Base-by-base conservation (phyloP, 345 rosid genomes). In the Cardamine resedifolia region DNA sequence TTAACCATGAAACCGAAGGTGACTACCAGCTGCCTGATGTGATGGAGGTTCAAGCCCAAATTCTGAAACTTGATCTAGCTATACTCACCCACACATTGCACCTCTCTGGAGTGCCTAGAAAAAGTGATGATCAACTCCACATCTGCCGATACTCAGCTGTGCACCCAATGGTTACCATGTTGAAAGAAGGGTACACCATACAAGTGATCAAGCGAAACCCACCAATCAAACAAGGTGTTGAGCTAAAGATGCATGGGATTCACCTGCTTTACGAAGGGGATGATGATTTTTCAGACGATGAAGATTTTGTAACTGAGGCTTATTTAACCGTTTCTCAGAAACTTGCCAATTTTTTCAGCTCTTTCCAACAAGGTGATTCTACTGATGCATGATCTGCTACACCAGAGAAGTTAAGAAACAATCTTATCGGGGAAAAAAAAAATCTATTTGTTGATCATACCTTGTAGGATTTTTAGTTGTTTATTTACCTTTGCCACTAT, bases 91-190 rank as follows among this genome's bases (percentile, higher is more conserved):
- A 76, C 31, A 0, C 71, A 33, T 68, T 88, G 75, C 0, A 52
- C 30, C 63, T 90, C 15, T 27, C 1, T 41, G 95, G 95, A 68
- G 82, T 88, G 44, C 89, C 92, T 0, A 71, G 43, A 27, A 73
- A 79, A 18, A 68, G 78, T 47, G 51, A 68, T 24, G 85, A 84
- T 71, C 88, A 88, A 31, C 77, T 91, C 33, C 77, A 83, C 84
- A 51, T 88, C 48, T 77, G 84, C 65, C 79, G 90, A 5, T 88
- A 71, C 77, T 57, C 84, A 3, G 71, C 52, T 12, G 14, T 3
- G 15, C 58, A 41, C 36, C 83, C 82, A 2, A 60, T 85, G 56
- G 85, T 88, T 70, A 39, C 15, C 7, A 7, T 0, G 14, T 21
- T 77, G 41, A 58, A 77, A 77, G 76, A 77, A 15, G 63, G 76